Percentiles rank a stretch among this genome's conserved stretches.
phyloP scores from a whole-genome alignment of 768 basidiomycete species.

The Ephemerocybe angulata region DNA sequence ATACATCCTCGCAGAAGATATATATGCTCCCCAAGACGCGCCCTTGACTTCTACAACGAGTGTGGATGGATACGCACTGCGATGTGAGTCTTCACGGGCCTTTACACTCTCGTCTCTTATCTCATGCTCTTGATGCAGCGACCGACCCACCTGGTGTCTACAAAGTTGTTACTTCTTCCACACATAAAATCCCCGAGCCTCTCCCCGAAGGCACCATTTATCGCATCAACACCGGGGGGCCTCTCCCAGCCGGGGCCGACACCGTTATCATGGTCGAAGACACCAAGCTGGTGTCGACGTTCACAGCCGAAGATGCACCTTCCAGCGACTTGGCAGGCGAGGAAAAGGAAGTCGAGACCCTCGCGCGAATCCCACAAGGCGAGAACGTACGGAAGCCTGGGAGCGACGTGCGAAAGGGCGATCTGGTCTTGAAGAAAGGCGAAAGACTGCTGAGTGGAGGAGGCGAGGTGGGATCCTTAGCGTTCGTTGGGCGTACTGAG shows the following conservation, averaged over 20 bases:
- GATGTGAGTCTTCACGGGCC: conserved; percentile 48
- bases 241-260: conserved; percentile 71
- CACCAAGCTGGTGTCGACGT: conserved; percentile 64
- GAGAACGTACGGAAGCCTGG: conserved; percentile 77
- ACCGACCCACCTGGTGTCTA: conserved; percentile 63
- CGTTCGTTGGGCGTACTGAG: conserved; percentile 72
- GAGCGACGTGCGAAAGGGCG: conserved; percentile 68
- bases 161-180: conserved; percentile 59
- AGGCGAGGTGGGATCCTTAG: conserved; percentile 80
- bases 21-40: conserved; percentile 60
- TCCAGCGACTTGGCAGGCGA: conserved; percentile 41
- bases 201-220: conserved; percentile 54
- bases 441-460: conserved; percentile 61
- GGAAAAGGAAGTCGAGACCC: conserved; percentile 66
- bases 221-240: conserved; percentile 85
- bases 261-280: conserved; percentile 93
- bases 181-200: conserved; percentile 42
- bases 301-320: conserved; percentile 26
- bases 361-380: conserved; percentile 54
- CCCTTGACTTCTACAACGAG: conserved; percentile 70
- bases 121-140: conserved; percentile 35
- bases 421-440: conserved; percentile 60
- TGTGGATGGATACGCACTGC: conserved; percentile 85
- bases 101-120: neutral
- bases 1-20: conserved; percentile 71